Conservation (phyloP, 2,329 filamentous ascomycete species). For the Curvularia verruculosa region DNA sequence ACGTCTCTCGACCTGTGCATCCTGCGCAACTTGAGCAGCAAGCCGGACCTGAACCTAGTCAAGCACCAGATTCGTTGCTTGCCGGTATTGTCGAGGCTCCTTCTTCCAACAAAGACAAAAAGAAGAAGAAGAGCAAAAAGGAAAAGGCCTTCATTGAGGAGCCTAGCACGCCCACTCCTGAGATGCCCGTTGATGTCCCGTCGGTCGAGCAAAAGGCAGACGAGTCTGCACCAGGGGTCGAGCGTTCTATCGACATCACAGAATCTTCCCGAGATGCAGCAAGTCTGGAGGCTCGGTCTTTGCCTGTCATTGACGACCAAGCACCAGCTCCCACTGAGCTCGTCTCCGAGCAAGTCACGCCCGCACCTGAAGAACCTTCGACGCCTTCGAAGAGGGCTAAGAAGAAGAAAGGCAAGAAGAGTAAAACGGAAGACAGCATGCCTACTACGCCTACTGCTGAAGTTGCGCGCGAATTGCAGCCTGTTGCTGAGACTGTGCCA, state of each 20-base stretch:
- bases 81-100: neutral
- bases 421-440: slow-evolving; percentile 9
- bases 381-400: slow-evolving; percentile 48
- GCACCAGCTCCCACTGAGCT: slow-evolving; percentile 1
- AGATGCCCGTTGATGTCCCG: slow-evolving; percentile 7
- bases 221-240: neutral
- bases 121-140: slow-evolving; percentile 32
- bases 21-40: neutral
- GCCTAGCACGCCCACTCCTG: slow-evolving; percentile 19
- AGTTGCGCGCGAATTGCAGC: neutral
- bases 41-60: neutral
- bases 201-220: slow-evolving; percentile 3
- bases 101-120: slow-evolving; percentile 34
- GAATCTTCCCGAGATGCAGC: slow-evolving; percentile 6
- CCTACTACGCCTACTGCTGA: slow-evolving; percentile 1
- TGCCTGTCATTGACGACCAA: neutral
- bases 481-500: neutral
- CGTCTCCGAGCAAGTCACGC: slow-evolving; percentile 2
- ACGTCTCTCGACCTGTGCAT: neutral
- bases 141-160: slow-evolving; percentile 18
- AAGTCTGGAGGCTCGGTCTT: neutral
- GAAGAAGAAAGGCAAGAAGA: slow-evolving; percentile 45
- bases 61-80: neutral
- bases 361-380: slow-evolving; percentile 5
- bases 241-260: neutral